phyloP scores from a whole-genome alignment of 2,329 filamentous ascomycete genomes.

The Lizonia empirigonia region DNA sequence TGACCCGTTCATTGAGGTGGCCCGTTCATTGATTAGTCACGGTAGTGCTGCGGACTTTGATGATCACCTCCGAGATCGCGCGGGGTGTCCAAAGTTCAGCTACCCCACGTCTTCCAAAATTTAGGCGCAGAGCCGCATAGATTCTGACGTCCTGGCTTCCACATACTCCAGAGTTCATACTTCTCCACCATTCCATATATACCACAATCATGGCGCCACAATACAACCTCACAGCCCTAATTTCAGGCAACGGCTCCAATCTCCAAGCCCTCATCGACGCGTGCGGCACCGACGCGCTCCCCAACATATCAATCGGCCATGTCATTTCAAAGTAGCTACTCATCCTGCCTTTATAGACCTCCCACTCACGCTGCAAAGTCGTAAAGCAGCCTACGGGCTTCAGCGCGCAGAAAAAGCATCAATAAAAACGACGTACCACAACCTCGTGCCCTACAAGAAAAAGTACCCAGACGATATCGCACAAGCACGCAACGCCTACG shows the following conservation, averaged over 20 bases:
- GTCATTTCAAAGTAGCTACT: conserved; percentile 65
- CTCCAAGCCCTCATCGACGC: conserved; percentile 77
- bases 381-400: conserved; percentile 67
- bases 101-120: conserved; percentile 35
- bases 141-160: not conserved
- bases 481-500: conserved; percentile 72
- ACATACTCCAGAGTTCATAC: not conserved
- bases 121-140: conserved; percentile 13
- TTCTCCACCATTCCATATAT: not conserved
- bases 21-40: too few relatives aligned
- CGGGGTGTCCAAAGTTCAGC: conserved; percentile 13
- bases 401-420: conserved; percentile 62
- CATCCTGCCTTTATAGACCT: too few relatives aligned
- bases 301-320: conserved; percentile 61
- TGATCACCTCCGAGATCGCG: conserved; percentile 18
- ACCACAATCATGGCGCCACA: conserved; percentile 29
- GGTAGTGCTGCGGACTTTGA: conserved; percentile 9
- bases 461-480: too few relatives aligned
- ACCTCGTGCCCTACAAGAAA: conserved; percentile 79
- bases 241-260: conserved; percentile 71
- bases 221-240: conserved; percentile 66
- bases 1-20: too few relatives aligned
- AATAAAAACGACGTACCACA: conserved; percentile 81
- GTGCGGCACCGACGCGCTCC: conserved; percentile 54
- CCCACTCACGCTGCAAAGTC: conserved; percentile 22